Evolutionary conservation across 208 protist species (phyloP).

Genomic region (Leishmania tropica): DNA sequence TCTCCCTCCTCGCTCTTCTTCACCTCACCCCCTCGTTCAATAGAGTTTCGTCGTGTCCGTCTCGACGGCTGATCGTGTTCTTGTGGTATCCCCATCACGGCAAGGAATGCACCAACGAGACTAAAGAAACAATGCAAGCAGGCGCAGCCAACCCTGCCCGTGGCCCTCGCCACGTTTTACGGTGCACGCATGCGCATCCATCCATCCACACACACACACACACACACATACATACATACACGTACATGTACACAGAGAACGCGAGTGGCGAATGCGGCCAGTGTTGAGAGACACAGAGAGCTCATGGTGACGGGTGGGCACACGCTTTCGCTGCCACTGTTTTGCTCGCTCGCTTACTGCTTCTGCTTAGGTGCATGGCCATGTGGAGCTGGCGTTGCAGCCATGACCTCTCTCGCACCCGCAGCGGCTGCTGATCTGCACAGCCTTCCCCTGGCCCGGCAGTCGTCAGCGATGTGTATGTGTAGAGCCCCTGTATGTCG

Average conservation of each 20-base stretch:
- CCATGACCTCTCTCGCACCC: not conserved
- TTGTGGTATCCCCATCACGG: not conserved
- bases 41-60: not conserved
- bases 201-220: too few relatives aligned
- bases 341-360: constrained; percentile 2
- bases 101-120: not conserved
- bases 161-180: not conserved
- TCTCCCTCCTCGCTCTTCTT: not conserved
- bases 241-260: not conserved
- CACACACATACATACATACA: not conserved
- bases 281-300: not conserved
- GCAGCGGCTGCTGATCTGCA: not conserved
- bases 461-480: not conserved
- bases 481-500: not conserved
- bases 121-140: not conserved
- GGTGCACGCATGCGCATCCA: not conserved
- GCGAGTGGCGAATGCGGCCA: not conserved
- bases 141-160: not conserved
- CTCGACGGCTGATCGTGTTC: not conserved
- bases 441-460: not conserved
- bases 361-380: not conserved
- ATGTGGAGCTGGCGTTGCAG: not conserved
- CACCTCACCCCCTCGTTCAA: not conserved
- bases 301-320: not conserved
- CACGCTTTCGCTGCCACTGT: not conserved